phyloP scores from a whole-genome alignment of 306 rosid species.

The Begonia loranthoides region DNA sequence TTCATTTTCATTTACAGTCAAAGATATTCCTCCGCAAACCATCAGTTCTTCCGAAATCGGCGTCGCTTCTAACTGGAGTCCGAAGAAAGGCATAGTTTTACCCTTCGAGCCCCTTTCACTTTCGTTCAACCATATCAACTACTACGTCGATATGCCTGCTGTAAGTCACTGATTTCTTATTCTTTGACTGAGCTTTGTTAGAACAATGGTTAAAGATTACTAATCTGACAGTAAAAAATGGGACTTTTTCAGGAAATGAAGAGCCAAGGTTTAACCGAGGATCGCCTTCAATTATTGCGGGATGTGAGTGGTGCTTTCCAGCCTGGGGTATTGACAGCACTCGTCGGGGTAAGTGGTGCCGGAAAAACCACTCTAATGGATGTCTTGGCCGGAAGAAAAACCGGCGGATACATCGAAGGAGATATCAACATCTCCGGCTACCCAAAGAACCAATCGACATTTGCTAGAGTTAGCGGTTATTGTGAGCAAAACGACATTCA shows the following conservation, averaged over 20 bases:
- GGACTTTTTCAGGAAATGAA: constrained; percentile 28
- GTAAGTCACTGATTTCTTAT: constrained; percentile 17
- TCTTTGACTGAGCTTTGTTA: not conserved
- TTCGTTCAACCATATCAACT: constrained; percentile 35
- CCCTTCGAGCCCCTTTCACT: constrained; percentile 44
- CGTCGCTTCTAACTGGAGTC: not conserved
- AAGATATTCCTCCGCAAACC: too few relatives aligned
- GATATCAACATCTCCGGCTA: constrained; percentile 29
- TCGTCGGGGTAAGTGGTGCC: constrained; percentile 38
- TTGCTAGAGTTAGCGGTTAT: constrained; percentile 34
- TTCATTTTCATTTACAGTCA: too few relatives aligned
- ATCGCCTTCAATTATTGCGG: constrained; percentile 17
- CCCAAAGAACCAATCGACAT: constrained; percentile 32
- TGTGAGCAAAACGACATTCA: constrained; percentile 42
- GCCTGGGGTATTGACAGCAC: constrained; percentile 36
- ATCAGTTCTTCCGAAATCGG: constrained; percentile 9
- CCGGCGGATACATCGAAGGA: constrained; percentile 38
- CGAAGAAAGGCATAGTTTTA: constrained; percentile 25
- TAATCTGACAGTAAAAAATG: not conserved
- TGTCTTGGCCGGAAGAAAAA: constrained; percentile 34
- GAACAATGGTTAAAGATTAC: not conserved
- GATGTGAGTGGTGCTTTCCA: constrained; percentile 29
- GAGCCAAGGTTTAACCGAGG: constrained; percentile 26
- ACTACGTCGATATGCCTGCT: constrained; percentile 43
- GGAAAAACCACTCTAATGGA: constrained; percentile 43